Base-by-base conservation (phyloP, 306 rosid genomes). In the Cicer judaicum region DNA sequence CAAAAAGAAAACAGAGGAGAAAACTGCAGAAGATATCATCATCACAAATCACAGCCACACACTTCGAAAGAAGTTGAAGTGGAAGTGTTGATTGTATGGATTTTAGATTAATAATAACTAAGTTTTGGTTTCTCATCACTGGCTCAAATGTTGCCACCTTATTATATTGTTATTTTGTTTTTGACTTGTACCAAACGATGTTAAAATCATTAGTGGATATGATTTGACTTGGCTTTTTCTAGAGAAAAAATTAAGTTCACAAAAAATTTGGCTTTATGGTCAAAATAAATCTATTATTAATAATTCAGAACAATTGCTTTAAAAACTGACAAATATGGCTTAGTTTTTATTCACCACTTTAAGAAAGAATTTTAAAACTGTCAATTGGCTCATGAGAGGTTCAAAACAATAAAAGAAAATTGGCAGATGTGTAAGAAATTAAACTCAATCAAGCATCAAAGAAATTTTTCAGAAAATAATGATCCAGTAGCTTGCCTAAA, bases 1-100 rank as follows among this genome's bases (percentile, higher is more conserved):
- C 21, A 53, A 53, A 52, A 62, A 59, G 34, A 0, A 7, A 44
- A 34, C n/a, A 38, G 0, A 19, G 11, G 42, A 50, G 44, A 29
- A 29, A 29, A 29, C 36, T 29, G 36, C 4, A 29, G 36, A 3
- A 29, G 36, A 29, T 4, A 29, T 29, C 41, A 53, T 14, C 67
- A 68, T 73, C 48, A 40, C 40, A 59, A 41, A 44, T 61, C 61
- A 75, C 55, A 44, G 38, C 80, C 84, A 70, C 74, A 81, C 77
- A 81, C 73, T 75, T 81, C 73, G 73, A 68, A 62, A 62, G 68
- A 60, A 49, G 19, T 50, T 43, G 61, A 42, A 68, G 10, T 64
- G 73, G 77, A 8, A n/a, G 48, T 12, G 34, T 21, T 47, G 49
- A 66, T 38, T 57, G 24, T 21, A 21, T 21, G 2, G 24, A 21